Conservation (phyloP, 129 eudicot genomes). For the Heracleum sosnowskyi region DNA sequence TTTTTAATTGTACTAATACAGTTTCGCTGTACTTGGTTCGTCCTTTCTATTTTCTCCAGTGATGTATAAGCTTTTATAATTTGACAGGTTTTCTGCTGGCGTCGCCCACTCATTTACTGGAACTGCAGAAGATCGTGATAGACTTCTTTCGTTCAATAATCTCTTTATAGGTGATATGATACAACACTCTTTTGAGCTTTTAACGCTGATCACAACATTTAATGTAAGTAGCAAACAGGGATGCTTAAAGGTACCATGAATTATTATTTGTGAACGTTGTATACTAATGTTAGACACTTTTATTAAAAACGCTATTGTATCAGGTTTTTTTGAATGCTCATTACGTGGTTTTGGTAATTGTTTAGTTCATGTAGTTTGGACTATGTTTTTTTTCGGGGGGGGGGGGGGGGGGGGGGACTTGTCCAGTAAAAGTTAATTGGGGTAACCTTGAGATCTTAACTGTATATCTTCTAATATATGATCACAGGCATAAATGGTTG, state of each 20-base stretch:
- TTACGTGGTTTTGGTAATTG: background rate
- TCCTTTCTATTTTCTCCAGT: background rate
- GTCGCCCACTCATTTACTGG: constrained; percentile 97
- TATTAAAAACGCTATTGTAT: background rate
- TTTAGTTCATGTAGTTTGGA: background rate
- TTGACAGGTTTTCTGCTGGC: constrained; percentile 64
- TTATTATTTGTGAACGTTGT: background rate
- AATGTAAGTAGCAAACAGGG: background rate
- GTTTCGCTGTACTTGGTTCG: background rate
- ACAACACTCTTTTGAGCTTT: constrained; percentile 10
- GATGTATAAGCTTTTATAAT: background rate
- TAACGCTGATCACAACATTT: background rate
- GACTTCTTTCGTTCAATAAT: constrained; percentile 66
- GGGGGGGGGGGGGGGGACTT: background rate
- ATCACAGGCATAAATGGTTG: constrained; percentile 83
- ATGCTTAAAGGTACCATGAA: background rate
- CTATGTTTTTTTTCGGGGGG: background rate
- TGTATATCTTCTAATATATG: background rate
- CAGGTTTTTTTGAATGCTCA: background rate
- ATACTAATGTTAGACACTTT: background rate
- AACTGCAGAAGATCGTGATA: constrained; percentile 82
- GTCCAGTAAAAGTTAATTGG: background rate
- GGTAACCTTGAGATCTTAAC: constrained; percentile 4
- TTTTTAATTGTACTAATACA: background rate
- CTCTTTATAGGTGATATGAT: constrained; percentile 63